Evolutionary conservation across 108 stramenopile genomes (phyloP), one percentile per base, ranked within the genome.

Genomic region (Parietichytrium sp.): DNA sequence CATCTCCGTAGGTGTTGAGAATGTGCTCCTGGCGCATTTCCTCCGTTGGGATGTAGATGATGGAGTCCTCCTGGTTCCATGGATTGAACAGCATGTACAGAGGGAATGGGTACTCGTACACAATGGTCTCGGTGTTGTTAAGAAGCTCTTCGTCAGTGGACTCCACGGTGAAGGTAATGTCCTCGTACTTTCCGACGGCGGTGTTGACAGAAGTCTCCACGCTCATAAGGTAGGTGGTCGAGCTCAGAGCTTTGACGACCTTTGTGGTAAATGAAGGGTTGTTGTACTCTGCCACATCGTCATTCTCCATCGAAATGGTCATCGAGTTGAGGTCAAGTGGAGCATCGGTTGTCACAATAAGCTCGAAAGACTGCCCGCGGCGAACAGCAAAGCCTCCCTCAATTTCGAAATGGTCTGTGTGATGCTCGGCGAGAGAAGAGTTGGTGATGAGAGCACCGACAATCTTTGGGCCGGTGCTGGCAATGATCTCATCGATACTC

Each of bases 351-450:
- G 36, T 25, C 38, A 72, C 61, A n/a, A 72, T 0, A 31, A 72
- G 4, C 61, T 72, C 38, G 42, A 72, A 72, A 1, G 61, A n/a
- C 42, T 72, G 61, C 8, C 38, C 61, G 3, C 61, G 61, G 3
- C 61, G 61, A 12, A 72, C 61, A 6, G 61, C 61, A 25, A 72
- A 72, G 33, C 61, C 61, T n/a, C 61, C 61, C 61, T 72, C 45
- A 42, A 72, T 33, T 33, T 72, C 42, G 20, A 72, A 72, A 42
- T 72, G 25, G 16, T 36, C 23, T 2, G 61, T 72, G 33, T 72
- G 61, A 42, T 72, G 61, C 38, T 72, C n/a, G 20, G 61, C 61
- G 16, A 72, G 6, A 15, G 61, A 45, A 33, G 36, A 33, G 33
- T 36, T 36, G 3, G 23, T 23, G 6, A 72, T 42, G 38, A 45